Evolutionary conservation across 2,329 filamentous ascomycete genomes (phyloP).

Genomic region (Curvularia sp.): DNA sequence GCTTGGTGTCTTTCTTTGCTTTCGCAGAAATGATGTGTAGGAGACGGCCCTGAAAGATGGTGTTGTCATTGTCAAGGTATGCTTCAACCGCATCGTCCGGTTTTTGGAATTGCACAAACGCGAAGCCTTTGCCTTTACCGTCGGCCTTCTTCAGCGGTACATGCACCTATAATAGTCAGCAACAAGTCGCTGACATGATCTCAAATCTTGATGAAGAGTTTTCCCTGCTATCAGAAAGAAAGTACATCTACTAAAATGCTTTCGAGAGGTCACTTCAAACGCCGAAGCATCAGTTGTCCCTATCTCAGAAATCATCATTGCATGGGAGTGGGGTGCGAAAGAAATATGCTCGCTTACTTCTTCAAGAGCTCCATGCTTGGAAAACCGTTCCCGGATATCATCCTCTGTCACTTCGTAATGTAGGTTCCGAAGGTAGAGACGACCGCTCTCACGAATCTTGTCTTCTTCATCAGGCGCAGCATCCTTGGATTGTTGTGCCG

Average conservation of each 20-base stretch:
- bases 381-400: slow-evolving; percentile 76
- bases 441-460: slow-evolving; percentile 73
- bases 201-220: background rate
- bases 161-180: slow-evolving; percentile 72
- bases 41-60: slow-evolving; percentile 89
- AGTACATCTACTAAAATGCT: slow-evolving; percentile 99
- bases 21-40: slow-evolving; percentile 87
- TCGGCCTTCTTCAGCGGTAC: slow-evolving; percentile 74
- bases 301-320: slow-evolving; percentile 97
- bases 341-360: slow-evolving; percentile 72
- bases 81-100: slow-evolving; percentile 77
- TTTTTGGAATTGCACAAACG: slow-evolving; percentile 80
- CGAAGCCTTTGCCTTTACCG: slow-evolving; percentile 85
- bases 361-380: slow-evolving; percentile 75
- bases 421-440: slow-evolving; percentile 89
- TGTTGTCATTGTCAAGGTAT: slow-evolving; percentile 79
- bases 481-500: slow-evolving; percentile 50
- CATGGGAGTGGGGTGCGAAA: slow-evolving; percentile 27
- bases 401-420: slow-evolving; percentile 80
- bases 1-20: slow-evolving; percentile 78
- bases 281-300: slow-evolving; percentile 97
- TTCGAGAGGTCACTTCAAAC: slow-evolving; percentile 90
- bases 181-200: slow-evolving; percentile 3
- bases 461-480: slow-evolving; percentile 58
- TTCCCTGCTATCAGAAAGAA: slow-evolving; percentile 73